Percentiles rank a stretch among this genome's conserved stretches.
phyloP scores from a whole-genome alignment of 1,139 yeast species.

The Diutina mesorugosa region DNA sequence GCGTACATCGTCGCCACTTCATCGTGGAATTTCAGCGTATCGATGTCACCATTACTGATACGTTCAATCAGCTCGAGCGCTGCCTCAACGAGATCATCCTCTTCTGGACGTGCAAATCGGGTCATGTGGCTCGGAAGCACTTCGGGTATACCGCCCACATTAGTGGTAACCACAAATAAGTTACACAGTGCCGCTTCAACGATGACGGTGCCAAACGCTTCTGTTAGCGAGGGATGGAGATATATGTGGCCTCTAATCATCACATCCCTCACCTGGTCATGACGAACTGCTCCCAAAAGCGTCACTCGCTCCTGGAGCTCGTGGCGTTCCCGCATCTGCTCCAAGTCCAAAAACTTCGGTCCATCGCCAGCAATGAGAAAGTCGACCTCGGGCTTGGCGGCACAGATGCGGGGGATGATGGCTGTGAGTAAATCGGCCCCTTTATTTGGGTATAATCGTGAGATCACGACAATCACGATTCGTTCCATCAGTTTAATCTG shows the following conservation, averaged over 20 bases:
- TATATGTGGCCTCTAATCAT: slow-evolving; percentile 93
- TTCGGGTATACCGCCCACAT: slow-evolving; percentile 97
- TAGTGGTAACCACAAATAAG: slow-evolving; percentile 82
- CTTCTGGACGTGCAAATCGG: slow-evolving; percentile 75
- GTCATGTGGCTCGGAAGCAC: slow-evolving; percentile 92
- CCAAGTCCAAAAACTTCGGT: slow-evolving; percentile 85
- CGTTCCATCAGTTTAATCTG: slow-evolving; percentile 1
- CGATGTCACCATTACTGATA: slow-evolving; percentile 44
- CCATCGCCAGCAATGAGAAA: slow-evolving; percentile 95
- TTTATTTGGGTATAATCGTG: slow-evolving; percentile 87
- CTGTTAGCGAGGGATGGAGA: slow-evolving; percentile 87
- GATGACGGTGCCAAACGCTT: slow-evolving; percentile 94
- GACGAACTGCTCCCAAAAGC: slow-evolving; percentile 76
- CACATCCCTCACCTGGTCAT: slow-evolving; percentile 85
- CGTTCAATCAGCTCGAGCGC: slow-evolving; percentile 52
- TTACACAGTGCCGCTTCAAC: slow-evolving; percentile 99
- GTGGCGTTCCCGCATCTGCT: slow-evolving; percentile 86
- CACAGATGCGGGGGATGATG: slow-evolving; percentile 75
- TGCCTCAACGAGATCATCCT: slow-evolving; percentile 62
- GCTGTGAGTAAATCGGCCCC: slow-evolving; percentile 88
- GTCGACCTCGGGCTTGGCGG: slow-evolving; percentile 46
- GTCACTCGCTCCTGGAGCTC: slow-evolving; percentile 81
- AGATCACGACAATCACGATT: slow-evolving; percentile 82
- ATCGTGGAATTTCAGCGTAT: slow-evolving; percentile 66
- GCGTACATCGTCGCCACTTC: slow-evolving; percentile 78